A percentile compares a stretch with the other conserved stretches of the same genome.
phyloP scores from a whole-genome alignment of 441 rosid species.

The Gossypium aridum region DNA sequence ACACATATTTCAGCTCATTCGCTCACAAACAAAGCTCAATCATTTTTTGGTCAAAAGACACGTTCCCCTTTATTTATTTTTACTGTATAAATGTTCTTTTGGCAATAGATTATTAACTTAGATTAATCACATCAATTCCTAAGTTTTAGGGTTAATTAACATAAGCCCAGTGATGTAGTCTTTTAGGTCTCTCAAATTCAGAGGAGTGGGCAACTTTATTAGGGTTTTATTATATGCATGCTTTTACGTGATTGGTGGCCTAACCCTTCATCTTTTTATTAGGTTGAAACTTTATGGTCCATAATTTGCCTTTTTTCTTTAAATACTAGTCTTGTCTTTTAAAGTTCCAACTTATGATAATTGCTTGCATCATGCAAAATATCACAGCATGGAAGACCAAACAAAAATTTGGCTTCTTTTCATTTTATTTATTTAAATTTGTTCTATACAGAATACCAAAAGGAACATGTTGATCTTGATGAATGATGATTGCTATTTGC shows the following conservation, averaged over 20 bases:
- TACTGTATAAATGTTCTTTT: neutral
- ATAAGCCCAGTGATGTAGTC: neutral
- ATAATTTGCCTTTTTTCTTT: neutral
- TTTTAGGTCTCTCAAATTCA: neutral
- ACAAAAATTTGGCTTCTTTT: no score
- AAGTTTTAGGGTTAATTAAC: neutral
- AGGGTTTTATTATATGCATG: neutral
- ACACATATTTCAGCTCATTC: neutral
- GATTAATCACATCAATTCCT: neutral
- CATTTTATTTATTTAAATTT: no score
- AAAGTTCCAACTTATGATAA: neutral
- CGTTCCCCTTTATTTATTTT: neutral
- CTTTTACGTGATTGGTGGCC: constrained; percentile 12
- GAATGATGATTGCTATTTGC: no score
- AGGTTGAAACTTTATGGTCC: neutral
- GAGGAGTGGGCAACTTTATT: neutral
- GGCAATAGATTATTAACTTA: neutral
- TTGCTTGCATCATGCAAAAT: neutral
- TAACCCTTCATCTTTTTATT: neutral
- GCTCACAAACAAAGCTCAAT: neutral
- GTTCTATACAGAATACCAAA: no score
- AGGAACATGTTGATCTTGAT: no score
- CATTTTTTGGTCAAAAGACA: constrained; percentile 15
- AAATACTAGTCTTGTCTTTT: neutral
- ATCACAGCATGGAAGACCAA: no score